Base-by-base conservation (phyloP, 2,329 filamentous ascomycete genomes). In the Fusarium mangiferae region DNA sequence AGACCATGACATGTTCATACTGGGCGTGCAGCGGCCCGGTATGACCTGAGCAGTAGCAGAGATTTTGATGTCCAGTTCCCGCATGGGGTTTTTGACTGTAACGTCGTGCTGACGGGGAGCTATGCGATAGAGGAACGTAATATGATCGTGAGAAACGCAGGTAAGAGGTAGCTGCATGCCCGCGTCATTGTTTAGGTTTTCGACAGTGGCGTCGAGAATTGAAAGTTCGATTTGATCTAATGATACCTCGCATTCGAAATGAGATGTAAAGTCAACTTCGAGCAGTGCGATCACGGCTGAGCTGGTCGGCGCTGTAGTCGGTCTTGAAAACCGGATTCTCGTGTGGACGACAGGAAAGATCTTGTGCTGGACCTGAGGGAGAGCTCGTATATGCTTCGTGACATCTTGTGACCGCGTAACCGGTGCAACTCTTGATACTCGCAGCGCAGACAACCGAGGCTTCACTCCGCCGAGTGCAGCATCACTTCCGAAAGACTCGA, bases 401-500 rank as follows among this genome's bases (percentile, higher is more conserved):
- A 88, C 82, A 67, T 93, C 90, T 73, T 89, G 89, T 30, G 86
- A 85, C 55, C 90, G 88, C 6, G 91, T 90, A 46, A 90, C 87
- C 10, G 93, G 93, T 12, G 91, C 90, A 9, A 95, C 92, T 70
- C 92, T 90, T 46, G 92, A 94, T 39, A 96, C 92, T 54, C 93
- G 87, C 68, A 93, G 85, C 10, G 93, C 92, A 15, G 93, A 94
- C 5, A 96, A 85, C 36, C 89, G 89, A 52, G 93, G 92, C 74
- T 87, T 87, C 33, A 90, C 83, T 41, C 91, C 90, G 22, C 84
- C 85, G 24, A 94, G 84, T 33, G 87, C 87, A 28, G 90, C 89
- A 78, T 95, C 93, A 70, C 85, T 86, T 59, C 88, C 87, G 69
- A 96, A 93, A 7, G 93, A 88, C 78, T 93, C 91, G 20, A 96